Evolutionary conservation across 2,329 filamentous ascomycete genomes (phyloP), one percentile per base, ranked within the genome.

Genomic region (Fonsecaea nubica): DNA sequence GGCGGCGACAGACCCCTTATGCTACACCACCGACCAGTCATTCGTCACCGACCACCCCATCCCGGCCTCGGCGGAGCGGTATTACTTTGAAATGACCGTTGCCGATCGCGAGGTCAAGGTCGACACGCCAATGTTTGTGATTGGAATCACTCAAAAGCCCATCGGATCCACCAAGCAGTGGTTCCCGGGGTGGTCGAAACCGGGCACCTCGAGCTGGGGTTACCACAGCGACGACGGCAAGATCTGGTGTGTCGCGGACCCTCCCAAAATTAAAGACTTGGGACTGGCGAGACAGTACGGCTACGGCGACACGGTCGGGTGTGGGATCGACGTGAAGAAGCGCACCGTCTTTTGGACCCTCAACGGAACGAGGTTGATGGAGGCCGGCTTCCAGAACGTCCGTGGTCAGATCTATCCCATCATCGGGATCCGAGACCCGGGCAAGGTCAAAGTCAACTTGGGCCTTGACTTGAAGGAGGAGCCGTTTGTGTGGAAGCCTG

Each of bases 241-340:
- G 45, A 50, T 50, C 9, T 50, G 45, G 45, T 50, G 45, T 25
- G 18, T 50, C 8, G 45, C 45, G 12, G 45, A 50, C 18, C 45
- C 45, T 21, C 45, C 45, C 8, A 50, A 50, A 13, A 50, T 50
- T 18, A 50, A 50, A 4, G 45, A 50, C 21, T 6, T 25, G 7
- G 45, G 45, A 4, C 25, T 21, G 45, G 45, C 45, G 45, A 21
- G 45, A 9, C 21, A 50, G 18, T 50, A 25, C 8, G 45, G 18
- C 3, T 50, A 50, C 21, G 45, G 45, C 12, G 45, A 50, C 18
- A 50, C 45, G 18, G 45, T 10, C 5, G 45, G 45, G 18, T 50
- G 45, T 13, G 45, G 45, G 45, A 25, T 50, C 18, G 45, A 50
- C 45, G 45, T 50, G 45, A 50, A 50, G 45, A 50, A 50, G 15